phyloP scores from a whole-genome alignment of 768 basidiomycete species.

The Russula lepida region DNA sequence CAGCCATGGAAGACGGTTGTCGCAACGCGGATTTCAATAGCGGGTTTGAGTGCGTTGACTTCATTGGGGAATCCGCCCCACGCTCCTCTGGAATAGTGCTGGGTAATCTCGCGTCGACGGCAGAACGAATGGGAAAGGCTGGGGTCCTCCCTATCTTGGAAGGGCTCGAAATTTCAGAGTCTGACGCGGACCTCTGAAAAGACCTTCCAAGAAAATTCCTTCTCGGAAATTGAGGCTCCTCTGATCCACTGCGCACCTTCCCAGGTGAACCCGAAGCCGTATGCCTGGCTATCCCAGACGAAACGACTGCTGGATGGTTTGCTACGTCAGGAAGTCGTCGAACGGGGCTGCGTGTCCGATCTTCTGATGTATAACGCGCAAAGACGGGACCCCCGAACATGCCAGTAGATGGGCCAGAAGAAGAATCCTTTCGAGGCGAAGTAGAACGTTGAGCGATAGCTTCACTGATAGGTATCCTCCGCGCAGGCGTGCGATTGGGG shows the following conservation, averaged over 20 bases:
- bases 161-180: slow-evolving; percentile 18
- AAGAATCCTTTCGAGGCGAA: slow-evolving; percentile 6
- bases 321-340: background rate
- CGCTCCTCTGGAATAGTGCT: slow-evolving; percentile 17
- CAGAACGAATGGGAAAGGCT: slow-evolving; percentile 11
- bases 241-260: slow-evolving; percentile 18
- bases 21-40: slow-evolving; percentile 21
- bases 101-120: slow-evolving; percentile 5
- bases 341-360: slow-evolving; percentile 10
- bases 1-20: slow-evolving; percentile 25
- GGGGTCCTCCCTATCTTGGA: background rate
- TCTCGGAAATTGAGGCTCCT: slow-evolving; percentile 9
- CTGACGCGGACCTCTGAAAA: slow-evolving; percentile 15
- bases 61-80: background rate
- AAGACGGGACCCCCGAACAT: slow-evolving; percentile 19
- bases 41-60: background rate
- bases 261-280: background rate
- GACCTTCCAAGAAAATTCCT: background rate
- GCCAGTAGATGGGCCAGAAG: slow-evolving; percentile 2
- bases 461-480: slow-evolving; percentile 18
- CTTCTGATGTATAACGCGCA: slow-evolving; percentile 6
- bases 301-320: background rate
- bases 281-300: background rate
- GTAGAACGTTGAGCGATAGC: slow-evolving; percentile 9
- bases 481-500: slow-evolving; percentile 17